Evolutionary conservation across 2,329 filamentous ascomycete genomes (phyloP).

Genomic region (Diplodia seriata): DNA sequence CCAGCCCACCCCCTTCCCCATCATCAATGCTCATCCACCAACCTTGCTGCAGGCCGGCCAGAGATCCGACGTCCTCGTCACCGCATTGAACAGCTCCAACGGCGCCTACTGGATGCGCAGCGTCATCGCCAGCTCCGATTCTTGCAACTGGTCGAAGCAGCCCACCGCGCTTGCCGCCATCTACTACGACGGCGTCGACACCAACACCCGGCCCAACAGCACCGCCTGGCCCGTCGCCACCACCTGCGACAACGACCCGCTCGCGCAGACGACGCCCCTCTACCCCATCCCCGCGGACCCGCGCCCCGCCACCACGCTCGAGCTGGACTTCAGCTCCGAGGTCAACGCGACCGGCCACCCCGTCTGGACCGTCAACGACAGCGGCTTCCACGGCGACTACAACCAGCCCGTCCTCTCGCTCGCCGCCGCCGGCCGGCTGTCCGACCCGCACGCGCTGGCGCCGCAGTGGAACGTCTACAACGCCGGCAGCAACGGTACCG

Average conservation of each 20-base stretch:
- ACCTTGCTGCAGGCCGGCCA: conserved; percentile 45
- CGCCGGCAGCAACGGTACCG: conserved; percentile 45
- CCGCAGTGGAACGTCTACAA: conserved; percentile 49
- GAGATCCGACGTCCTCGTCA: conserved; percentile 50
- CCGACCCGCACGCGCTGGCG: conserved; percentile 7
- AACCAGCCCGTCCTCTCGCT: conserved; percentile 49
- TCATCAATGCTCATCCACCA: neutral
- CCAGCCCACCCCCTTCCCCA: neutral
- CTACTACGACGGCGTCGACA: conserved; percentile 68
- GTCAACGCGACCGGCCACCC: conserved; percentile 8
- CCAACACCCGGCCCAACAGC: conserved; percentile 52
- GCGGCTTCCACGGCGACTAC: conserved; percentile 43
- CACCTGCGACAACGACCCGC: conserved; percentile 29
- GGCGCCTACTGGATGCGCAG: conserved; percentile 49
- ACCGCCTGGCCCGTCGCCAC: conserved; percentile 29
- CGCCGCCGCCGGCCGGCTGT: conserved; percentile 43
- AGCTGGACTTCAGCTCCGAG: neutral
- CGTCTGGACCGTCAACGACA: conserved; percentile 25
- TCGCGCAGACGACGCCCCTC: conserved; percentile 3
- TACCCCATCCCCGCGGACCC: conserved; percentile 11
- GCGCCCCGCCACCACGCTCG: neutral
- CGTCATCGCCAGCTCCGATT: conserved; percentile 34
- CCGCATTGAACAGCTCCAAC: conserved; percentile 40
- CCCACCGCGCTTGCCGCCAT: conserved; percentile 60
- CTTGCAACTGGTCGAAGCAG: conserved; percentile 33